Evolutionary conservation across 2,329 filamentous ascomycete genomes (phyloP).

Genomic region (Beauveria sp.): DNA sequence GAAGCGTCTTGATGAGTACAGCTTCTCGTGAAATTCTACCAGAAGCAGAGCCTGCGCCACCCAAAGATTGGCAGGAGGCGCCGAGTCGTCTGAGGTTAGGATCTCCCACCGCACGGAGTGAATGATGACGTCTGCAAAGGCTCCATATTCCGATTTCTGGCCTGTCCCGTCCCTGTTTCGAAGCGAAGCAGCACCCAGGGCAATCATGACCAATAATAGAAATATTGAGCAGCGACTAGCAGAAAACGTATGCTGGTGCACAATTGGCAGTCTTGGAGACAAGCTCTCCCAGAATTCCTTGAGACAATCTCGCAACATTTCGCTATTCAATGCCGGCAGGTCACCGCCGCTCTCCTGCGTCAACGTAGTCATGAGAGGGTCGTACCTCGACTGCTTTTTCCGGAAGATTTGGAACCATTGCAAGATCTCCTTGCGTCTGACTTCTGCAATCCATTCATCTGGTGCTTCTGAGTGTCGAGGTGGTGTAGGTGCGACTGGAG

Average conservation of each 20-base stretch:
- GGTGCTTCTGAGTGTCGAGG: constrained; percentile 30
- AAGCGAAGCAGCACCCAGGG: constrained; percentile 73
- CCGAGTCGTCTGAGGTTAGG: constrained; percentile 71
- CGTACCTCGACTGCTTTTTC: constrained; percentile 33
- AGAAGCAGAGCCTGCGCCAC: constrained; percentile 78
- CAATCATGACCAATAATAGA: constrained; percentile 73
- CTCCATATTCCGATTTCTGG: constrained; percentile 37
- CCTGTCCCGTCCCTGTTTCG: constrained; percentile 54
- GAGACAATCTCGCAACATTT: constrained; percentile 79
- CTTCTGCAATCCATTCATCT: constrained; percentile 37
- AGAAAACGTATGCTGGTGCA: constrained; percentile 82
- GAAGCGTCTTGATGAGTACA: constrained; percentile 73
- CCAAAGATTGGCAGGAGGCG: constrained; percentile 79
- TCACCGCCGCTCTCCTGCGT: constrained; percentile 35
- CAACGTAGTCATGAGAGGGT: constrained; percentile 25
- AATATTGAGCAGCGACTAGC: constrained; percentile 70
- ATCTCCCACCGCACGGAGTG: constrained; percentile 74
- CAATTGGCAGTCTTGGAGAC: constrained; percentile 76
- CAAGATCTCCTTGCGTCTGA: constrained; percentile 37
- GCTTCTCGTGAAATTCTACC: constrained; percentile 85
- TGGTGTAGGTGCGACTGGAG: constrained; percentile 36
- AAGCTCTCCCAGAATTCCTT: constrained; percentile 84
- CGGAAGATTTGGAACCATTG: constrained; percentile 36
- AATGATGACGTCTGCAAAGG: constrained; percentile 53
- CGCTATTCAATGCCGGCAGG: constrained; percentile 51